A percentile compares a stretch with the other conserved stretches of the same genome.
phyloP scores from a whole-genome alignment of 371 early-diverging fungal species.

The Mucor piriformis region DNA sequence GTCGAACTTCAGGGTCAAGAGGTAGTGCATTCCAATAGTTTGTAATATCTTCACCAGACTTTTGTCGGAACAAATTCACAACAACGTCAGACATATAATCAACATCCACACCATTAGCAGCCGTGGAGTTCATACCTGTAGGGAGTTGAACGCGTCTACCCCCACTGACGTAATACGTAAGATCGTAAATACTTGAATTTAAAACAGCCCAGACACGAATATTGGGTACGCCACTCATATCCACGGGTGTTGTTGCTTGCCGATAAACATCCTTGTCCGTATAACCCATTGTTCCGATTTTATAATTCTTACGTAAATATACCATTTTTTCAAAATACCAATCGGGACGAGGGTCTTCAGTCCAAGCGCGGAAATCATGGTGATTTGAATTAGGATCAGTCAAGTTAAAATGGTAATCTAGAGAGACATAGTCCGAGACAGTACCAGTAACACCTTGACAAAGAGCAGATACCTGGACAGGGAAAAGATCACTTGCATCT shows the following conservation, averaged over 20 bases:
- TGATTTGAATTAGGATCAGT: conserved; percentile 43
- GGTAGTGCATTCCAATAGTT: conserved; percentile 53
- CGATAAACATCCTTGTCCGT: conserved; percentile 32
- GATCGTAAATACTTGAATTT: conserved; percentile 62
- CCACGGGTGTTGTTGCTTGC: conserved; percentile 36
- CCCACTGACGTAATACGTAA: conserved; percentile 56
- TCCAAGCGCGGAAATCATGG: conserved; percentile 45
- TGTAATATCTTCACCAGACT: conserved; percentile 67
- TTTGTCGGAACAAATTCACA: conserved; percentile 59
- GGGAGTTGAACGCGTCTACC: conserved; percentile 33
- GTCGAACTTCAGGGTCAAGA: conserved; percentile 29
- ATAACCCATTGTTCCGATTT: conserved; percentile 49
- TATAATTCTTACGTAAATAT: conserved; percentile 55
- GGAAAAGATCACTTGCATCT: conserved; percentile 73
- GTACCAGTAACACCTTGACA: conserved; percentile 47
- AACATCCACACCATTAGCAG: conserved; percentile 24
- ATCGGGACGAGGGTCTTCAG: conserved; percentile 46
- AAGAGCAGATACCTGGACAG: conserved; percentile 70
- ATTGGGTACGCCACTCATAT: conserved; percentile 25
- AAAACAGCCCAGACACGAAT: conserved; percentile 55
- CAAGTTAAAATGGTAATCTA: conserved; percentile 44
- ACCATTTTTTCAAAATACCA: conserved; percentile 61
- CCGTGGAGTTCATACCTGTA: conserved; percentile 15
- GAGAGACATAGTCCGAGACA: conserved; percentile 37
- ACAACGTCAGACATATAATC: conserved; percentile 55